These are phyloP conservation scores for Aplosporella prunicola DNA, from an alignment of 2,329 filamentous ascomycete genomes.

Conservation along the genomic window DNA sequence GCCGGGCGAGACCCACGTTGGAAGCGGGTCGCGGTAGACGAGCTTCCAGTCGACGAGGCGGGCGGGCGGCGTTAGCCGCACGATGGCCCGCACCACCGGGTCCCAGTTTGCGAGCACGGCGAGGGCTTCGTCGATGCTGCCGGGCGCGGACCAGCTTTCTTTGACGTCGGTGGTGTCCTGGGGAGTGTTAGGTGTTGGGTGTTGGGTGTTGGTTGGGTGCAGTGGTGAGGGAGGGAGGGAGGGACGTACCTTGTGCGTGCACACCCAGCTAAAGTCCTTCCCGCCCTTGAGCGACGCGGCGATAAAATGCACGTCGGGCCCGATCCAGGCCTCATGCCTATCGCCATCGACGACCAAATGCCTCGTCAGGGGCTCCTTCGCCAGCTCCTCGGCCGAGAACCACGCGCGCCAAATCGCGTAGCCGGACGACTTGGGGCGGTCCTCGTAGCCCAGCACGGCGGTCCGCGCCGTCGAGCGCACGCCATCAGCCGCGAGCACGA, in stretches of 20 bases:
- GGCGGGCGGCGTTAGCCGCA: slow-evolving; percentile 32
- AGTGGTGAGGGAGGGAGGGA: background rate
- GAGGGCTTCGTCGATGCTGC: slow-evolving; percentile 22
- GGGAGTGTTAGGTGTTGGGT: background rate
- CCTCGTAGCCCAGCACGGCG: slow-evolving; percentile 43
- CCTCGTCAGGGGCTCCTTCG: slow-evolving; percentile 23
- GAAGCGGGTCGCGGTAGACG: slow-evolving; percentile 42
- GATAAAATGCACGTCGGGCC: slow-evolving; percentile 28
- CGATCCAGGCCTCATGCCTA: slow-evolving; percentile 17
- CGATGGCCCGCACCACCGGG: slow-evolving; percentile 37
- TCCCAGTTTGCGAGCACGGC: slow-evolving; percentile 27
- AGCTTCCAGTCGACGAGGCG: slow-evolving; percentile 45
- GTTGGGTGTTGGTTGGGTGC: background rate
- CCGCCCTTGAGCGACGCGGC: slow-evolving; percentile 26
- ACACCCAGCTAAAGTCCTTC: slow-evolving; percentile 28
- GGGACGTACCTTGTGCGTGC: slow-evolving; percentile 20
- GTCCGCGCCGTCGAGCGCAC: slow-evolving; percentile 44
- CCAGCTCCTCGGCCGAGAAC: slow-evolving; percentile 22
- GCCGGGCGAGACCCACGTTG: slow-evolving; percentile 39
- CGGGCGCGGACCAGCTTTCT: slow-evolving; percentile 26
- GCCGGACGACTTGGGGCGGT: slow-evolving; percentile 43
- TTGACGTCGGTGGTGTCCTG: slow-evolving; percentile 23
- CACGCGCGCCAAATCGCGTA: slow-evolving; percentile 46
- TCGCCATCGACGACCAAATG: slow-evolving; percentile 24
- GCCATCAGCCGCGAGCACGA: slow-evolving; percentile 45